Percentiles rank a stretch among this genome's conserved stretches.
Conservation (phyloP, 345 rosid genomes). For the Pistacia vera region DNA sequence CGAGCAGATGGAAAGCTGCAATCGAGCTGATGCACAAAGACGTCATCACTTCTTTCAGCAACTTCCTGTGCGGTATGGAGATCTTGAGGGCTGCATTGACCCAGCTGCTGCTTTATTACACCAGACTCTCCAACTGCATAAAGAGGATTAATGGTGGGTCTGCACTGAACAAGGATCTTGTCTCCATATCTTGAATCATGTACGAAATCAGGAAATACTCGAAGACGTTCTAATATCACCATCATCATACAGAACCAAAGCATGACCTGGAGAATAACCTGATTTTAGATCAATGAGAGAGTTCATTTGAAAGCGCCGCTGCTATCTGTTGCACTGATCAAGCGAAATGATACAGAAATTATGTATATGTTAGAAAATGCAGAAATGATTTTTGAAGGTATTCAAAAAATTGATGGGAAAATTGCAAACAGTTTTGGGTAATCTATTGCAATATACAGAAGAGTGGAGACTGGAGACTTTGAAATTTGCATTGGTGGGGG, state of each 20-base stretch:
- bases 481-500: neutral
- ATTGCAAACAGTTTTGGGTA: neutral
- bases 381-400: neutral
- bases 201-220: slow-evolving; percentile 96
- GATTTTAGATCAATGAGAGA: neutral
- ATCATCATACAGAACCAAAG: neutral
- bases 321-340: neutral
- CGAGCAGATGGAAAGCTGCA: slow-evolving; percentile 87
- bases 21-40: slow-evolving; percentile 99
- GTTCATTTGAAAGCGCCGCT: neutral
- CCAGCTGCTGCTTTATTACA: slow-evolving; percentile 89
- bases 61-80: slow-evolving; percentile 96
- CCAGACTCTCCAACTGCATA: slow-evolving; percentile 87
- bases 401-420: neutral
- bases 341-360: neutral
- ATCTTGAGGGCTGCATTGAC: slow-evolving; percentile 95
- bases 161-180: slow-evolving; percentile 82
- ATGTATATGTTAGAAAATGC: neutral
- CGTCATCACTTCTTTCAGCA: slow-evolving; percentile 96
- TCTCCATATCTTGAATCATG: slow-evolving; percentile 91
- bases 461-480: too few relatives aligned
- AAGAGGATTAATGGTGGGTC: slow-evolving; percentile 82
- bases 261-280: neutral
- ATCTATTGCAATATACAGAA: neutral
- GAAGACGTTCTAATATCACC: slow-evolving; percentile 61